Evolutionary conservation across 2,329 filamentous ascomycete genomes (phyloP).

Genomic region (Calonectria fujianensis): DNA sequence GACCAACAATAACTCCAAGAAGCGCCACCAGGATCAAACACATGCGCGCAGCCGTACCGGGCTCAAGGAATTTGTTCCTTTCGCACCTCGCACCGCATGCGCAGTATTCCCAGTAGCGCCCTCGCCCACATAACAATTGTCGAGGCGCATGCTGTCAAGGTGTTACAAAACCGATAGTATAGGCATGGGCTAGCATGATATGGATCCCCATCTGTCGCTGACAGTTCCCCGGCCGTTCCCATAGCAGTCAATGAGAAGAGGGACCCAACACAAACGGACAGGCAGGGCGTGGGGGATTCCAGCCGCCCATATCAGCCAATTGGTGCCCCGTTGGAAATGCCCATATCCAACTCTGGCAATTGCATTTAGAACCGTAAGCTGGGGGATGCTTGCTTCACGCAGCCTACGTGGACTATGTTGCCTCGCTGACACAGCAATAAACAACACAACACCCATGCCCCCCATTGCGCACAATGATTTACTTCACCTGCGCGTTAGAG

Average conservation of each 20-base stretch:
- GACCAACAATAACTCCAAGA: slow-evolving; percentile 5
- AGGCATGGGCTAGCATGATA: slow-evolving; percentile 25
- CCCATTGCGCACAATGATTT: background rate
- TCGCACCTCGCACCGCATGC: background rate
- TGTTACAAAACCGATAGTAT: slow-evolving; percentile 13
- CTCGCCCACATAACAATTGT: background rate
- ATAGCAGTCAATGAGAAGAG: slow-evolving; percentile 34
- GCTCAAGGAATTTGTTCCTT: background rate
- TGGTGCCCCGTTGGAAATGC: slow-evolving; percentile 21
- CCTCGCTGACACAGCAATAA: slow-evolving; percentile 22
- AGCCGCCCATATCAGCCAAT: slow-evolving; percentile 28
- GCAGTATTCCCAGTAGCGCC: background rate
- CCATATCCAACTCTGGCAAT: slow-evolving; percentile 27
- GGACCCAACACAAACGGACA: slow-evolving; percentile 31
- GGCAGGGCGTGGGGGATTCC: slow-evolving; percentile 32
- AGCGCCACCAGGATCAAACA: background rate
- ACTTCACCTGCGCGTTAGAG: background rate
- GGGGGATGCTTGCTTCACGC: slow-evolving; percentile 34
- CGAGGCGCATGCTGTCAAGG: slow-evolving; percentile 22
- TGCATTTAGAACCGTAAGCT: slow-evolving; percentile 15
- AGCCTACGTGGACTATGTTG: slow-evolving; percentile 35
- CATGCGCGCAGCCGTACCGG: background rate
- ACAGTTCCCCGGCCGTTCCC: slow-evolving; percentile 45
- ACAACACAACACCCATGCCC: slow-evolving; percentile 1
- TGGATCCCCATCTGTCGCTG: slow-evolving; percentile 43